Evolutionary conservation across 1,284 basidiomycete species (phyloP), one percentile per base, ranked within the genome.

Genomic region (Trichosporon ovoides): DNA sequence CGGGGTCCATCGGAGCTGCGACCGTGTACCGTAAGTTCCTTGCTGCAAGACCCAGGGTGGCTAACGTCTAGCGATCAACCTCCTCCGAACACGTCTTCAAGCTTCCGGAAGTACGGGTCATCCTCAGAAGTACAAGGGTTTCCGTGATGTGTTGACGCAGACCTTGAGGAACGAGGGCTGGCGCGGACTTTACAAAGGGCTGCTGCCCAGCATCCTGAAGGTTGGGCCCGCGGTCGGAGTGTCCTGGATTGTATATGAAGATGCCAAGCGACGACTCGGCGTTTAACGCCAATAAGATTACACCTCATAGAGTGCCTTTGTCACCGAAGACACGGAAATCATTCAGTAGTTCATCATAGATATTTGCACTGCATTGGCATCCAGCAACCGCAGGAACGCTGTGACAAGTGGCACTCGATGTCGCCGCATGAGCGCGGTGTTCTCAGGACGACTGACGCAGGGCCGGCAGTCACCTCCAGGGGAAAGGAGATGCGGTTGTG

Each of bases 181-280:
- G 86, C 82, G 87, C 63, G 95, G 95, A 2, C 91, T 98, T 76
- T 99, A 99, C 79, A 87, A 93, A 49, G 95, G 95, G 36, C 78
- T 95, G 64, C 83, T 91, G 57, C 92, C 91, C 35, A 92, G 90
- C 49, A 81, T 96, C 66, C 90, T 93, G 48, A 98, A 97, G 84
- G 92, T 97, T 58, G 86, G 95, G 52, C 92, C 92, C 53, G 87
- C 92, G 12, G 92, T 96, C 33, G 94, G 91, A 22, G 95, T 97
- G 78, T 90, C 89, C 62, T 95, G 94, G 78, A 85, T 95, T 58
- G 91, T 94, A 3, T 77, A 77, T 61, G 75, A 77, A 66, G 72
- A 77, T 52, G 59, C 62, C 18, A 77, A 77, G 66, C 61, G 72
- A 24, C 59, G 68, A 28, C 59, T 77, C 50, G 75, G 73, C 0